Percentiles rank a stretch among this genome's conserved stretches.
These are phyloP conservation scores for Canna indica DNA, from an alignment of 176 grass and related monocot species.

Conservation along the genomic window DNA sequence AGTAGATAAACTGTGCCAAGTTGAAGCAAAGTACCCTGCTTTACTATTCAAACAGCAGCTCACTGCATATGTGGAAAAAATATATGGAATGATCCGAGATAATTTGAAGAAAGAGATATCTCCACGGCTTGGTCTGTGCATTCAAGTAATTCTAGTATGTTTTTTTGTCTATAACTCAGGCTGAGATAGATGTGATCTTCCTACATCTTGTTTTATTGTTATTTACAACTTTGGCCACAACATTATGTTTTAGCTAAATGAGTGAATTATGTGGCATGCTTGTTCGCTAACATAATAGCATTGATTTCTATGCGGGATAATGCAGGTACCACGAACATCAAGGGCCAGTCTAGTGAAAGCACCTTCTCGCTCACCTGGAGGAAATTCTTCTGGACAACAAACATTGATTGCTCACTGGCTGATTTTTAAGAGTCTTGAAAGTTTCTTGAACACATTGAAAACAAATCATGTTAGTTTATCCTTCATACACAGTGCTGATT, in stretches of 20 bases:
- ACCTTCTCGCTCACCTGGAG: conserved; percentile 61
- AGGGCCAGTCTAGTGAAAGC: conserved; percentile 97
- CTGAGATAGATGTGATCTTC: background rate
- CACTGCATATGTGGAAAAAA: conserved; percentile 95
- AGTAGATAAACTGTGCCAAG: conserved; percentile 71
- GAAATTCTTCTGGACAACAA: conserved; percentile 66
- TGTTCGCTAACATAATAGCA: background rate
- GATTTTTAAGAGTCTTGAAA: conserved; percentile 84
- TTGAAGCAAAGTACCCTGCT: conserved; percentile 96
- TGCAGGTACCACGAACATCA: conserved; percentile 86
- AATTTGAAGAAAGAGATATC: conserved; percentile 99
- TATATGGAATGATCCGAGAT: conserved; percentile 99
- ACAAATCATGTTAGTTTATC: conserved; percentile 70
- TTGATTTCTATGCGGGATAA: conserved; percentile 11
- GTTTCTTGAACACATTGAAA: conserved; percentile 83
- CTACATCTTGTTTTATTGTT: too few species aligned
- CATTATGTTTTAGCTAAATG: conserved; percentile 9
- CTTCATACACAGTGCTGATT: conserved; percentile 3
- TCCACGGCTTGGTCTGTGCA: conserved; percentile 84
- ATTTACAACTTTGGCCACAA: conserved; percentile 14
- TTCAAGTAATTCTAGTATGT: conserved; percentile 49
- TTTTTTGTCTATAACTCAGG: background rate
- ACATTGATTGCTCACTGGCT: conserved; percentile 97
- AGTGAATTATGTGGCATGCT: background rate
- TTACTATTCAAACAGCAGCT: conserved; percentile 93